Evolutionary conservation across 441 rosid species (phyloP).

Genomic region (Macaranga tanarius): DNA sequence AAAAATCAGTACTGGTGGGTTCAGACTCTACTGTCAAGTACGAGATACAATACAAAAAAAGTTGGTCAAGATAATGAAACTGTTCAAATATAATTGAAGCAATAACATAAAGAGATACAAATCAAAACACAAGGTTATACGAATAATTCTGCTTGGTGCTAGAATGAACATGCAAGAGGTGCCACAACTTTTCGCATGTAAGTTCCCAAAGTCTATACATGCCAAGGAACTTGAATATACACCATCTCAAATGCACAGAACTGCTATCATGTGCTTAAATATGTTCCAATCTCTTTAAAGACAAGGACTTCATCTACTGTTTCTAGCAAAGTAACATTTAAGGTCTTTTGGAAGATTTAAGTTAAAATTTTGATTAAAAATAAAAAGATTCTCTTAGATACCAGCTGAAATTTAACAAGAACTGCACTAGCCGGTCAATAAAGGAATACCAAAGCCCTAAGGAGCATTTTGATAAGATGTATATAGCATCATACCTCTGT

Average conservation of each 20-base stretch:
- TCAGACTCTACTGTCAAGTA: constrained; percentile 72
- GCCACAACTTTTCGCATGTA: background rate
- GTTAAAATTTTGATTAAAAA: background rate
- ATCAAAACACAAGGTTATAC: background rate
- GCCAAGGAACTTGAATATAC: background rate
- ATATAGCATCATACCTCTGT: constrained; percentile 55
- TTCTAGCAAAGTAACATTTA: background rate
- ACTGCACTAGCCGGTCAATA: background rate
- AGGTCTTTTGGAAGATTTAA: background rate
- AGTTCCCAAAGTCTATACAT: background rate
- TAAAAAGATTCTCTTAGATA: background rate
- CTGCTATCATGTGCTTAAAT: background rate
- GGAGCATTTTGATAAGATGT: background rate
- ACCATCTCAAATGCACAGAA: background rate
- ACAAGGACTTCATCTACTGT: background rate
- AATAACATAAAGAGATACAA: background rate
- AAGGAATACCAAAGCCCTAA: constrained; percentile 1
- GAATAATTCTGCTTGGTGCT: background rate
- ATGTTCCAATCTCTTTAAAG: background rate
- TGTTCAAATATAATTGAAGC: background rate
- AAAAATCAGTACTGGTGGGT: constrained; percentile 87
- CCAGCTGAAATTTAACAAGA: background rate
- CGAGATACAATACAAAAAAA: constrained; percentile 18
- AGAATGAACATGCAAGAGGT: background rate
- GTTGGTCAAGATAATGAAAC: constrained; percentile 26